Percentiles rank a stretch among this genome's conserved stretches.
Conservation (phyloP, 345 rosid genomes). For the Bretschneidera sinensis region DNA sequence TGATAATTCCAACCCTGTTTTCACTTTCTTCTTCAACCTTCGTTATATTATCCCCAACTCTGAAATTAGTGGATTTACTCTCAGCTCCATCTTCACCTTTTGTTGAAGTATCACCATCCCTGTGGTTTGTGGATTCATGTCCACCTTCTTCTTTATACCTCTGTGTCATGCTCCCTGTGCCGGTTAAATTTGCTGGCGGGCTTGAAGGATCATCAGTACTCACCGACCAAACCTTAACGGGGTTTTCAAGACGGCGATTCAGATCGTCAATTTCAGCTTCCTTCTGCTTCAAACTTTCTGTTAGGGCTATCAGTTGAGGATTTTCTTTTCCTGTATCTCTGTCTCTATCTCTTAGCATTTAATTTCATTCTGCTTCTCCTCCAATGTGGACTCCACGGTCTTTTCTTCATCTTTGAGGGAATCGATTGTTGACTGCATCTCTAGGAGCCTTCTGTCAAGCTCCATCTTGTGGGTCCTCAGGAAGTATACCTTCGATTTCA, state of each 20-base stretch:
- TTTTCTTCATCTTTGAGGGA: slow-evolving; percentile 53
- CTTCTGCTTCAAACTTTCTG: slow-evolving; percentile 43
- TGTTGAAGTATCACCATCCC: slow-evolving; percentile 3
- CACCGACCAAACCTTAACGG: slow-evolving; percentile 24
- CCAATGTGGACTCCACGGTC: slow-evolving; percentile 37
- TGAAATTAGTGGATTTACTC: not conserved
- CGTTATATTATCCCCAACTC: too few relatives aligned
- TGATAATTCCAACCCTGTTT: not conserved
- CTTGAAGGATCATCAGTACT: slow-evolving; percentile 27
- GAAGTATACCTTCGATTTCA: slow-evolving; percentile 36
- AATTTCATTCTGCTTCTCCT: slow-evolving; percentile 44
- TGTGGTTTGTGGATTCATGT: slow-evolving; percentile 1
- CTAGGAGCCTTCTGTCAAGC: slow-evolving; percentile 37
- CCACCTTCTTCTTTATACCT: slow-evolving; percentile 10
- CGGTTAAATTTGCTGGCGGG: slow-evolving; percentile 14
- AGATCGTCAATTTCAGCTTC: slow-evolving; percentile 43
- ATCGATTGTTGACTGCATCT: slow-evolving; percentile 50
- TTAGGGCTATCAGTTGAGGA: slow-evolving; percentile 24
- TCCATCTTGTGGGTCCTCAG: slow-evolving; percentile 48
- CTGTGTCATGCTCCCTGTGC: slow-evolving; percentile 1
- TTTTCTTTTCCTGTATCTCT: slow-evolving; percentile 17
- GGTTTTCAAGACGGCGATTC: slow-evolving; percentile 30
- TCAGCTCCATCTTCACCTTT: slow-evolving; percentile 1
- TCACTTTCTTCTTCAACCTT: slow-evolving; percentile 16
- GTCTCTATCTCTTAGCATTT: slow-evolving; percentile 24